Percentiles rank a stretch among this genome's conserved stretches.
Conservation (phyloP, 139 green algal genomes). For the Haematococcus sp. region DNA sequence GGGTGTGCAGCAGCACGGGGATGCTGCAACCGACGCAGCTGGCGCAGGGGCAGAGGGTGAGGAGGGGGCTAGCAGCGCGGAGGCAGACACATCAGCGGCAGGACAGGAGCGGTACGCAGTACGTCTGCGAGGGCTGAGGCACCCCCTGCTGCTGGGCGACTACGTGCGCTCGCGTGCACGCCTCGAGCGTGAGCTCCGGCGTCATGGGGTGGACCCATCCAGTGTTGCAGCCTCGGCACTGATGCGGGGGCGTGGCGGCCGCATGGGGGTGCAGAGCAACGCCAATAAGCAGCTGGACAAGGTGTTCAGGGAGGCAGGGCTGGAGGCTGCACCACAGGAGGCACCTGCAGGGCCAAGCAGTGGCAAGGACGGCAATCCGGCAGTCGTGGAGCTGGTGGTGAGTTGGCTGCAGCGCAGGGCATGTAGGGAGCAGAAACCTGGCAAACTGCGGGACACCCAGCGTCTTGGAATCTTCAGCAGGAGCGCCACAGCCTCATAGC, state of each 20-base stretch:
- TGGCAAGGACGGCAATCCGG: too few species aligned
- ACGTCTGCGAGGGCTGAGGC: conserved; percentile 49
- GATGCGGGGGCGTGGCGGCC: neutral
- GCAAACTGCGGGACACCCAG: too few species aligned
- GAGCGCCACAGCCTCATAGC: too few species aligned
- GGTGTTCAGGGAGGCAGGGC: neutral
- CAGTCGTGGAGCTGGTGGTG: too few species aligned
- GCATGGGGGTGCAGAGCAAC: neutral
- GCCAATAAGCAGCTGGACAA: neutral
- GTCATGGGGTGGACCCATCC: neutral
- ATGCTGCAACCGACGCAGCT: neutral
- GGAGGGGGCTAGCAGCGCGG: neutral
- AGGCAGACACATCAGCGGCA: neutral
- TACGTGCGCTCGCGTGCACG: conserved; percentile 46
- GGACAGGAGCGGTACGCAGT: conserved; percentile 31
- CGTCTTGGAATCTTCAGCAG: too few species aligned
- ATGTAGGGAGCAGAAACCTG: too few species aligned
- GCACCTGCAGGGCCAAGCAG: too few species aligned
- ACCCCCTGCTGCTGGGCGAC: conserved; percentile 74
- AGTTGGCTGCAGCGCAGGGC: too few species aligned
- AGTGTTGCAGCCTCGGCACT: neutral
- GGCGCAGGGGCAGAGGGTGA: neutral
- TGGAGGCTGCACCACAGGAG: neutral
- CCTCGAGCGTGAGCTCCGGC: conserved; percentile 26
- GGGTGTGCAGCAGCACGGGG: neutral